Conservation (phyloP, 768 basidiomycete genomes). For the Lyophyllum atratum region DNA sequence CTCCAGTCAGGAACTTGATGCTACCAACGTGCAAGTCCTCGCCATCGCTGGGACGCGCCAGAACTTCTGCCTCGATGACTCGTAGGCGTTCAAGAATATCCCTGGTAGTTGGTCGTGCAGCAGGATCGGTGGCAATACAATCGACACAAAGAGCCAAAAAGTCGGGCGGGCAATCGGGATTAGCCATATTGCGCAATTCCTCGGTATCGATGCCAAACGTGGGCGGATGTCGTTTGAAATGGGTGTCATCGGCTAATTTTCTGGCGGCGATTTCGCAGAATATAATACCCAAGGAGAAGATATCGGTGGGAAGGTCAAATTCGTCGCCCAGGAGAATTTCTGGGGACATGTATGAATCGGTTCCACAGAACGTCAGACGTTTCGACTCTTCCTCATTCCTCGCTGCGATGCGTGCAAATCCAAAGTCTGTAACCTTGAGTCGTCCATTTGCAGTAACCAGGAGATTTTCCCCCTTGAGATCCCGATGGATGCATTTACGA, state of each 20-base stretch:
- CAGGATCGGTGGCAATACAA: conserved; percentile 69
- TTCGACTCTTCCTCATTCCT: conserved; percentile 88
- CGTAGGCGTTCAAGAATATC: conserved; percentile 79
- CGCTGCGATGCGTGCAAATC: conserved; percentile 93
- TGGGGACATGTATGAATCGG: conserved; percentile 95
- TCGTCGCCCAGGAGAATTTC: conserved; percentile 91
- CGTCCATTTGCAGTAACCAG: conserved; percentile 94
- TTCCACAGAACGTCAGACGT: conserved; percentile 85
- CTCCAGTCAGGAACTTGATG: conserved; percentile 76
- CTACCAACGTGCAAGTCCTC: conserved; percentile 83
- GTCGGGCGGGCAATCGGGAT: conserved; percentile 73
- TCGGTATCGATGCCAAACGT: conserved; percentile 73
- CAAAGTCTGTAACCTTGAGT: conserved; percentile 98
- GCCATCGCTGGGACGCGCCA: conserved; percentile 61
- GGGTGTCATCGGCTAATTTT: conserved; percentile 79
- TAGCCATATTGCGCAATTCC: conserved; percentile 71
- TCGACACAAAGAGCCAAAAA: conserved; percentile 79
- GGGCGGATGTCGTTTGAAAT: conserved; percentile 79
- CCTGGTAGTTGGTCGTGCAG: conserved; percentile 72
- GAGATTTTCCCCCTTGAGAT: conserved; percentile 97
- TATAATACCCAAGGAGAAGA: conserved; percentile 91
- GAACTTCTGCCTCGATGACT: conserved; percentile 82
- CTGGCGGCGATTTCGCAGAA: conserved; percentile 90
- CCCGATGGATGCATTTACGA: conserved; percentile 84
- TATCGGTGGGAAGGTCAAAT: conserved; percentile 92